Evolutionary conservation across 2,329 filamentous ascomycete species (phyloP).

Genomic region (Exserohilum turcica): DNA sequence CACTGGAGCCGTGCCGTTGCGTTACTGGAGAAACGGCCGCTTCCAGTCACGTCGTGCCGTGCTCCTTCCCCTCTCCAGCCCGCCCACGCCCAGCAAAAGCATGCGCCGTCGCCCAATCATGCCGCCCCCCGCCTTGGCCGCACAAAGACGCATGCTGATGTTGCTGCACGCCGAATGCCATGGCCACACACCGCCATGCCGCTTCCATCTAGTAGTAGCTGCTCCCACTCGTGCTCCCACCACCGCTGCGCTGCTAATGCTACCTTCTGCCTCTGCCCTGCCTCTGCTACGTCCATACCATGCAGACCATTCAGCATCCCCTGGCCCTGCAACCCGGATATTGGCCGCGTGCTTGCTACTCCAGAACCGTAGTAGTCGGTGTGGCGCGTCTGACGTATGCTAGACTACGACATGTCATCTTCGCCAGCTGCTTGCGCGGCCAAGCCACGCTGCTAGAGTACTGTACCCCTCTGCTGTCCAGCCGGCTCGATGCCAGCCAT

Average conservation of each 20-base stretch:
- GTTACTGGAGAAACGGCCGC: conserved; percentile 19
- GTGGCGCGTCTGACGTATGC: neutral
- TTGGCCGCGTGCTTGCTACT: neutral
- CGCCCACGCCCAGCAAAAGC: conserved; percentile 14
- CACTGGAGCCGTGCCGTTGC: conserved; percentile 8
- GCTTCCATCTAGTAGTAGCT: no score
- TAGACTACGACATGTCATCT: conserved; percentile 3
- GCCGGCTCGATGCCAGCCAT: neutral
- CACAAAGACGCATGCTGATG: conserved; percentile 10
- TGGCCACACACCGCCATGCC: conserved; percentile 10
- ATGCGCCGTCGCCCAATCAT: conserved; percentile 12
- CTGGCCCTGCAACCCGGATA: no score
- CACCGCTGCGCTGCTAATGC: no score
- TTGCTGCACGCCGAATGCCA: conserved; percentile 6
- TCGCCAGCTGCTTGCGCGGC: conserved; percentile 28
- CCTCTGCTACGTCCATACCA: no score
- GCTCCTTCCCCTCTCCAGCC: conserved; percentile 7
- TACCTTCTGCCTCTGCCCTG: no score
- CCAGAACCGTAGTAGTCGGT: neutral
- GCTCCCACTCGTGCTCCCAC: no score
- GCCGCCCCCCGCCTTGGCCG: neutral
- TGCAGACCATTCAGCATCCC: no score
- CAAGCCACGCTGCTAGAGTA: neutral
- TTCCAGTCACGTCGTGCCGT: conserved; percentile 1
- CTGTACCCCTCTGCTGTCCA: neutral